These are phyloP conservation scores for Salvia miltiorrhiza DNA, from an alignment of 257 asterid genomes.

Conservation along the genomic window DNA sequence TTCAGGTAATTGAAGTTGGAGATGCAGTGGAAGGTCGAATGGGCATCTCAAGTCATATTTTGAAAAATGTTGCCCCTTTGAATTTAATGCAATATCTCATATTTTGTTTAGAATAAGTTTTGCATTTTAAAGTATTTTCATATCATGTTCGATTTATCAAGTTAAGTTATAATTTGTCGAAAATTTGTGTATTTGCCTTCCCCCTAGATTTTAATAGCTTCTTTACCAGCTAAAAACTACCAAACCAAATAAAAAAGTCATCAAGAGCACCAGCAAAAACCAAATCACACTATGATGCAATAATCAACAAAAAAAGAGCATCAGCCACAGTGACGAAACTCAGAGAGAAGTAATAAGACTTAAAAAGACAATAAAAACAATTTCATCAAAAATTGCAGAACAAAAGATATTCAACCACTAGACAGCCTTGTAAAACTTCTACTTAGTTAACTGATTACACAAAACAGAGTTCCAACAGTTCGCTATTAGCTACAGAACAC, in stretches of 20 bases:
- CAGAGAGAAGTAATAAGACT: neutral
- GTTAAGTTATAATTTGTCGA: too few species aligned
- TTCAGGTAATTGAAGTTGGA: too few species aligned
- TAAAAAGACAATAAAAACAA: neutral
- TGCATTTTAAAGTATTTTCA: too few species aligned
- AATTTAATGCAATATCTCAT: too few species aligned
- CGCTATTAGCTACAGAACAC: too few species aligned
- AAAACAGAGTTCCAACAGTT: slow-evolving; percentile 6
- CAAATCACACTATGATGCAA: neutral
- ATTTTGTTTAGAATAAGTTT: too few species aligned
- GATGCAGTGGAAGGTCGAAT: too few species aligned
- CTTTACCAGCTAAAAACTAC: slow-evolving; percentile 28
- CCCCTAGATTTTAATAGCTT: slow-evolving; percentile 11
- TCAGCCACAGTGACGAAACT: neutral
- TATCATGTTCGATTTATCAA: too few species aligned
- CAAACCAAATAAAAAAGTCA: slow-evolving; percentile 20
- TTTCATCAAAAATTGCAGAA: neutral
- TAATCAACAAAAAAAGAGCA: neutral
- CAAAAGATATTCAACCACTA: neutral
- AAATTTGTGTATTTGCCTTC: too few species aligned
- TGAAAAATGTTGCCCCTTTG: too few species aligned
- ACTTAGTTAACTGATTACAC: neutral
- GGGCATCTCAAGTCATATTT: too few species aligned
- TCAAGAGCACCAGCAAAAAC: slow-evolving; percentile 18
- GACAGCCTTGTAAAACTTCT: neutral